Conservation (phyloP, 805 yeast genomes). For the Wickerhamomyces pijperi region DNA sequence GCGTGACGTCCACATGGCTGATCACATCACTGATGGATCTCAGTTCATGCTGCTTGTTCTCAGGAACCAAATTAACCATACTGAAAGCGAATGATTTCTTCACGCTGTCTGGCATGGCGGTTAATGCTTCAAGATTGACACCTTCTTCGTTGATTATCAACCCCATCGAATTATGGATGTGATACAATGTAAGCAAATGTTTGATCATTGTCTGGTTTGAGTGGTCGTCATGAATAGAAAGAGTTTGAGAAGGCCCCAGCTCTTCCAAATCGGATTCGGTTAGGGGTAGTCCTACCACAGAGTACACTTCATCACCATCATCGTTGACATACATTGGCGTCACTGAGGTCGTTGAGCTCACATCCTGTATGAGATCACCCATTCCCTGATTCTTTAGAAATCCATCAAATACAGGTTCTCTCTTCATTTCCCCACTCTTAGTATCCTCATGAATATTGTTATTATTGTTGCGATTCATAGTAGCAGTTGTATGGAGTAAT, state of each 20-base stretch:
- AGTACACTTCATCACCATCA: not conserved
- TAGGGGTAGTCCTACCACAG: not conserved
- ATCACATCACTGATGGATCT: not conserved
- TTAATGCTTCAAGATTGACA: not conserved
- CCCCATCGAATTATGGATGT: not conserved
- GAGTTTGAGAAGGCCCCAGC: not conserved
- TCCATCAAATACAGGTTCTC: too few relatives aligned
- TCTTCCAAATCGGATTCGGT: not conserved
- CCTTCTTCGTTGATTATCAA: not conserved
- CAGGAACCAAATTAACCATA: not conserved
- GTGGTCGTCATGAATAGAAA: not conserved
- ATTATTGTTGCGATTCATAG: not conserved
- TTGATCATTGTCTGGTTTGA: not conserved
- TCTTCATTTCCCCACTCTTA: too few relatives aligned
- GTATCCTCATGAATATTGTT: too few relatives aligned
- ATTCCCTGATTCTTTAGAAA: not conserved
- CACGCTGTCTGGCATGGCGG: not conserved
- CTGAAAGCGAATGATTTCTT: not conserved
- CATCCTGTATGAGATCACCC: not conserved
- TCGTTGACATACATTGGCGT: not conserved
- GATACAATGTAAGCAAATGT: not conserved
- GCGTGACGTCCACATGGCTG: not conserved
- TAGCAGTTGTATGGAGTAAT: conserved; percentile 15
- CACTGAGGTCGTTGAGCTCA: not conserved
- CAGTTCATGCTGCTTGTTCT: not conserved